Percentiles rank a stretch among this genome's conserved stretches.
These are phyloP conservation scores for Sclerotiophoma versabilis DNA, from an alignment of 2,329 filamentous ascomycete species.

Conservation along the genomic window DNA sequence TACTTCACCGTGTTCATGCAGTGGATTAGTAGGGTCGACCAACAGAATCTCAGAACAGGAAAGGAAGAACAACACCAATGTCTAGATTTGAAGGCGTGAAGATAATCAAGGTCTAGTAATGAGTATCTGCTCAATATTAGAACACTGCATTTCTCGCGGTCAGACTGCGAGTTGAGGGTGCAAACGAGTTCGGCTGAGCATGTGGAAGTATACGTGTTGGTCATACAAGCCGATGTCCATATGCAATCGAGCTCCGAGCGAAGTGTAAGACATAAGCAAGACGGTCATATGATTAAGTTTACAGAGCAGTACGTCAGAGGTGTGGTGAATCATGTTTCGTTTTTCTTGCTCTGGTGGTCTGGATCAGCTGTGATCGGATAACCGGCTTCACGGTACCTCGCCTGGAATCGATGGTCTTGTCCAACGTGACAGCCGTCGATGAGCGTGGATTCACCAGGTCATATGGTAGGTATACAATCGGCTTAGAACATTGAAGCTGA, in stretches of 20 bases:
- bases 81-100: not conserved
- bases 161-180: not conserved
- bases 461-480: not conserved
- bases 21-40: too few relatives aligned
- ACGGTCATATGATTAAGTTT: not conserved
- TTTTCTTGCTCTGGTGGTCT: constrained; percentile 11
- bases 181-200: not conserved
- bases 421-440: constrained; percentile 11
- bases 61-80: not conserved
- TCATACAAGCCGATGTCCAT: not conserved
- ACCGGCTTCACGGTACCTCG: not conserved
- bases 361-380: not conserved
- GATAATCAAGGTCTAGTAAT: not conserved
- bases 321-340: constrained; percentile 13
- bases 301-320: not conserved
- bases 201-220: not conserved
- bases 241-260: not conserved
- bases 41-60: too few relatives aligned
- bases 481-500: not conserved
- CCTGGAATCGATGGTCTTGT: constrained; percentile 4
- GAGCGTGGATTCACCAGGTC: not conserved
- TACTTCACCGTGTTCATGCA: too few relatives aligned
- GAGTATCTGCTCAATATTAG: not conserved
- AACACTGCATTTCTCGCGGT: not conserved
- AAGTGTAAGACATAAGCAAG: not conserved